A percentile compares a stretch with the other conserved stretches of the same genome.
These are phyloP conservation scores for Nematocida ironsii DNA, from an alignment of 371 early-diverging fungal species.

Conservation along the genomic window DNA sequence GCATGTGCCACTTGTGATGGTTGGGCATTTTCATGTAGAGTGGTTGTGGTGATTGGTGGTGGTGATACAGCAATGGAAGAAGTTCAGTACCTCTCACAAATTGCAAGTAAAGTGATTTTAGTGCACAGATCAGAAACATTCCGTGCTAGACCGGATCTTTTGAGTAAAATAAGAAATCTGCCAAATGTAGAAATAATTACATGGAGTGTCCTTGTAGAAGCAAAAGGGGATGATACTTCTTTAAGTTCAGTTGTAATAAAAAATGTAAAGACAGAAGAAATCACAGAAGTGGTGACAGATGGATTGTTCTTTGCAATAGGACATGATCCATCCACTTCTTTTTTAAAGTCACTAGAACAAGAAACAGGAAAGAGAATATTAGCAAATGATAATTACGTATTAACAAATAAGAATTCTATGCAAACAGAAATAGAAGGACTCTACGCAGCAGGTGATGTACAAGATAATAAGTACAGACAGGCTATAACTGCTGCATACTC, in stretches of 20 bases:
- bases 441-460: conserved; percentile 95
- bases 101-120: conserved; percentile 82
- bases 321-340: conserved; percentile 79
- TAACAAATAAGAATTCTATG: conserved; percentile 73
- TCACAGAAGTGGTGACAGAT: conserved; percentile 73
- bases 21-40: conserved; percentile 86
- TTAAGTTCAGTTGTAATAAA: conserved; percentile 57
- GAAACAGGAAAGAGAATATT: conserved; percentile 66
- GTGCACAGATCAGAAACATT: conserved; percentile 88
- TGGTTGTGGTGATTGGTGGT: conserved; percentile 83
- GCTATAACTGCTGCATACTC: conserved; percentile 75
- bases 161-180: conserved; percentile 75
- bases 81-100: conserved; percentile 82
- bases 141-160: conserved; percentile 91
- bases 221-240: conserved; percentile 74
- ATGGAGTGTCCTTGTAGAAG: conserved; percentile 77
- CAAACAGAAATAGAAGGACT: conserved; percentile 81
- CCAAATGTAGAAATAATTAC: conserved; percentile 85
- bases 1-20: conserved; percentile 99
- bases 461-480: conserved; percentile 86
- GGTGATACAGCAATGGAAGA: conserved; percentile 98
- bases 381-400: conserved; percentile 82
- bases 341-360: conserved; percentile 71
- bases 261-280: conserved; percentile 68
- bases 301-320: conserved; percentile 98